Evolutionary conservation across 352 stramenopile species (phyloP).

Genomic region (Phytophthora hybrid): DNA sequence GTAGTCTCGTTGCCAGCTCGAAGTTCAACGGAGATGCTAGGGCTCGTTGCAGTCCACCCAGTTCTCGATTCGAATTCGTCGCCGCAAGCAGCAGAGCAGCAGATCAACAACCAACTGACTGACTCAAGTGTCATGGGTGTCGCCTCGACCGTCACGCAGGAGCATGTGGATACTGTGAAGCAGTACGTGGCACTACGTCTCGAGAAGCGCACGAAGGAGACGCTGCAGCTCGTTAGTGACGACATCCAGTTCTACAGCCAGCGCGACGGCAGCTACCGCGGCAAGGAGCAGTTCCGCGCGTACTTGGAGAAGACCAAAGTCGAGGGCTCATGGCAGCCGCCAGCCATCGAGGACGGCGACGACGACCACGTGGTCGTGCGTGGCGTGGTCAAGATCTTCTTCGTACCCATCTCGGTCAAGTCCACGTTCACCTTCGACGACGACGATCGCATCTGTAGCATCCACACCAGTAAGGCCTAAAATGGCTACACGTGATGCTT

Average conservation of each 20-base stretch:
- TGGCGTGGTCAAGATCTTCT: constrained; percentile 64
- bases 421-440: constrained; percentile 54
- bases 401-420: constrained; percentile 63
- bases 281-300: constrained; percentile 48
- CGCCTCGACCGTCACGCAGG: constrained; percentile 36
- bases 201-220: constrained; percentile 49
- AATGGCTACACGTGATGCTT: not conserved
- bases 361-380: constrained; percentile 57
- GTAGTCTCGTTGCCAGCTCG: not conserved
- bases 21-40: constrained; percentile 25
- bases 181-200: constrained; percentile 54
- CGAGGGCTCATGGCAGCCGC: constrained; percentile 51
- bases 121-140: constrained; percentile 37
- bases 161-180: constrained; percentile 54
- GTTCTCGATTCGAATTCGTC: constrained; percentile 22
- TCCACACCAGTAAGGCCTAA: constrained; percentile 58
- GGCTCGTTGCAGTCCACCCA: not conserved
- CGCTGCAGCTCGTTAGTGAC: constrained; percentile 61
- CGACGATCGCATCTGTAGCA: constrained; percentile 52
- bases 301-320: constrained; percentile 68
- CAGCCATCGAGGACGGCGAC: constrained; percentile 53
- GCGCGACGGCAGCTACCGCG: constrained; percentile 54
- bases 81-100: not conserved
- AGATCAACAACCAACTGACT: not conserved
- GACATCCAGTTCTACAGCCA: constrained; percentile 64